Evolutionary conservation across 768 basidiomycete genomes (phyloP).

Genomic region (Harrya chromipes): DNA sequence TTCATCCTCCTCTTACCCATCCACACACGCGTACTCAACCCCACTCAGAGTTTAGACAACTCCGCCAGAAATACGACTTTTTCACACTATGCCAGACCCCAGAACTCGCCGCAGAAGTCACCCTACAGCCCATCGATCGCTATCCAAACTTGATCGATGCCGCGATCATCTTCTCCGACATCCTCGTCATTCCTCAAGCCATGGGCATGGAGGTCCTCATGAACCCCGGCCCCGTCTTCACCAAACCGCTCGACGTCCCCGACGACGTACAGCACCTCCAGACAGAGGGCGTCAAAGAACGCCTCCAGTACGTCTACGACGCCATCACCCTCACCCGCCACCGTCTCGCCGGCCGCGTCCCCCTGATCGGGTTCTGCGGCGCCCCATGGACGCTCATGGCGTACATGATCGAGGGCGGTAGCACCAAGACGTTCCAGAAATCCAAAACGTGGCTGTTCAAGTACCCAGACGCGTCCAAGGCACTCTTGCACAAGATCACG

Average conservation of each 20-base stretch:
- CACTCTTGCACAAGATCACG: slow-evolving; percentile 76
- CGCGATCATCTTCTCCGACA: slow-evolving; percentile 97
- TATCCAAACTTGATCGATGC: slow-evolving; percentile 89
- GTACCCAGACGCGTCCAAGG: slow-evolving; percentile 80
- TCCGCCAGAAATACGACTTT: slow-evolving; percentile 86
- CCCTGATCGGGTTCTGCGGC: slow-evolving; percentile 95
- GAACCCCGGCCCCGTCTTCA: slow-evolving; percentile 90
- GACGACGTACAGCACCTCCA: slow-evolving; percentile 64
- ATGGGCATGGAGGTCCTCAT: slow-evolving; percentile 95
- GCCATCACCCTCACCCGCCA: slow-evolving; percentile 85
- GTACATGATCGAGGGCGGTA: slow-evolving; percentile 98
- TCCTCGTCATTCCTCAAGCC: slow-evolving; percentile 96
- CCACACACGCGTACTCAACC: neutral
- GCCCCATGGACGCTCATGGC: slow-evolving; percentile 98
- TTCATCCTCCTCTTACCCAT: slow-evolving; percentile 30
- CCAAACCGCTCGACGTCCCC: slow-evolving; percentile 77
- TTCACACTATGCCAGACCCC: slow-evolving; percentile 95
- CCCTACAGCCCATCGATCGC: slow-evolving; percentile 89
- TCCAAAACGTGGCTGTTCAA: slow-evolving; percentile 94
- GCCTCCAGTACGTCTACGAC: slow-evolving; percentile 88
- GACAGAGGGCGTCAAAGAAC: slow-evolving; percentile 74
- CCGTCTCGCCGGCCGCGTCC: slow-evolving; percentile 82
- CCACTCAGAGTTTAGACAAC: slow-evolving; percentile 76
- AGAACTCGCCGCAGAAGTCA: slow-evolving; percentile 83
- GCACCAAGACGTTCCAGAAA: slow-evolving; percentile 86